Evolutionary conservation across 306 rosid species (phyloP), one percentile per base, ranked within the genome.

Genomic region (Acacia acuminata): DNA sequence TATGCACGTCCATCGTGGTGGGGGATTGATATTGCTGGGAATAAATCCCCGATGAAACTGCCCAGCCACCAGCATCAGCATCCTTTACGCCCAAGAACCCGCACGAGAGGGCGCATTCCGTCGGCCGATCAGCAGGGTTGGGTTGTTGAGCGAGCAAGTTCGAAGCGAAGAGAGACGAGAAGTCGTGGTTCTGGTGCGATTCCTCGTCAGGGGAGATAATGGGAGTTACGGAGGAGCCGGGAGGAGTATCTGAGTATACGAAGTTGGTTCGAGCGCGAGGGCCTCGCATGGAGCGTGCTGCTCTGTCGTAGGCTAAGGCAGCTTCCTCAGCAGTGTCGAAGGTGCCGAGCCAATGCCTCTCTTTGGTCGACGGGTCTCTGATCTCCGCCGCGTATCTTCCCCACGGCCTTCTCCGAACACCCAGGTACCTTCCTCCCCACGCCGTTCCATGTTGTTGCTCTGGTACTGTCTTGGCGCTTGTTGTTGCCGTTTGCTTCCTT

Each of bases 271-370:
- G 85, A 20, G 85, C 85, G 50, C 72, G 85, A 9, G 77, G 32
- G 65, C 85, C 81, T 16, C 85, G 77, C 85, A 82, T 82, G 85
- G 85, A 82, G 43, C 85, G 81, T 3, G 85, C 85, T 19, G 85
- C 81, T 58, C 77, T n/a, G 73, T 82, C 85, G 48, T 82, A 82
- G 27, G 85, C 81, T 55, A 82, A 32, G 51, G 85, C 85, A 10
- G 85, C 85, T 76, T 82, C 85, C 43, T 82, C 85, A 4, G 85
- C 85, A 7, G 85, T 82, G 71, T 82, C 85, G 16, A 82, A 82
- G 25, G 85, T 82, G 47, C 85, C 85, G 2, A 82, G 85, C 85
- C 85, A 82, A 55, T 82, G 85, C 85, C 85, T 75, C 30, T 82
- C 85, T 55, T 82, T 82, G 61, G 85, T 82, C 36, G 85, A 82